Evolutionary conservation across 2,329 filamentous ascomycete genomes (phyloP).

Genomic region (Aspergillus neoniger): DNA sequence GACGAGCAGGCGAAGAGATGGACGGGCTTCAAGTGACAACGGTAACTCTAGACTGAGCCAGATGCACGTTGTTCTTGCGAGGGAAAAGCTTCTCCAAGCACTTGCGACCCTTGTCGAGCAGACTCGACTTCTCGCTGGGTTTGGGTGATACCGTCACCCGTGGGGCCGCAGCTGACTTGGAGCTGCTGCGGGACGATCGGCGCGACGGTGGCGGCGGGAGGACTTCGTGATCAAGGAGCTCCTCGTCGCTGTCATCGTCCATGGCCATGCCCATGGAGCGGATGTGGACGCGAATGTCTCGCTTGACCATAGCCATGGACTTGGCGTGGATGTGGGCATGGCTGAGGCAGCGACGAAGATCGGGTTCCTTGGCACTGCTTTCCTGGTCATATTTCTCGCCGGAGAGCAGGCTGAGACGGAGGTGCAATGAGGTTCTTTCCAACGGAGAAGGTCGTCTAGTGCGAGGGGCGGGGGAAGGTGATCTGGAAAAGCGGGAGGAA

Average conservation of each 20-base stretch:
- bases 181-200: not conserved
- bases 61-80: slow-evolving; percentile 1
- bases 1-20: not conserved
- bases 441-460: slow-evolving; percentile 1
- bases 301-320: slow-evolving; percentile 9
- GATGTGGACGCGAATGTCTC: slow-evolving; percentile 9
- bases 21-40: slow-evolving; percentile 1
- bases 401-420: slow-evolving; percentile 6
- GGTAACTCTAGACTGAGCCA: slow-evolving; percentile 3
- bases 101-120: slow-evolving; percentile 8
- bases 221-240: not conserved
- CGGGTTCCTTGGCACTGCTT: slow-evolving; percentile 6
- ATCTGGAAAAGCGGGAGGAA: slow-evolving; percentile 5
- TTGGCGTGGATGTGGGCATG: slow-evolving; percentile 8
- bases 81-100: slow-evolving; percentile 10
- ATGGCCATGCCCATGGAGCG: slow-evolving; percentile 9
- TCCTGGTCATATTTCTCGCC: slow-evolving; percentile 9
- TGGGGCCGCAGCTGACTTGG: slow-evolving; percentile 1
- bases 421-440: slow-evolving; percentile 4
- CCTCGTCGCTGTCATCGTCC: slow-evolving; percentile 6
- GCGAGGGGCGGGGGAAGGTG: not conserved
- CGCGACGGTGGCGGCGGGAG: not conserved
- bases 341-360: slow-evolving; percentile 8
- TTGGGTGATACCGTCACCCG: not conserved
- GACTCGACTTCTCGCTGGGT: slow-evolving; percentile 2